These are phyloP conservation scores for Kewa caespitosa DNA, from an alignment of 179 eudicot species.

Conservation along the genomic window DNA sequence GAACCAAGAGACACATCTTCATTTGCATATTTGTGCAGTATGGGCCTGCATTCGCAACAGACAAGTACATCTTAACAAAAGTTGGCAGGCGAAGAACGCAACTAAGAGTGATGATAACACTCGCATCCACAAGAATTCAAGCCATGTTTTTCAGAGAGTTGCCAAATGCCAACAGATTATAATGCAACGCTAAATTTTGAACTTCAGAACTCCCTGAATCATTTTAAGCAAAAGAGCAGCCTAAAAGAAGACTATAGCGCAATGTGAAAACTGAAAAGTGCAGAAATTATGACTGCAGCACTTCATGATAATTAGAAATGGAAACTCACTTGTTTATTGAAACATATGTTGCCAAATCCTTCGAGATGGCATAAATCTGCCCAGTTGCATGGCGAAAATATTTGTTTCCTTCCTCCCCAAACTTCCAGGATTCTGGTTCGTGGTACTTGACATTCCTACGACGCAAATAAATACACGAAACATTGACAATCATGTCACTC, in stretches of 20 bases:
- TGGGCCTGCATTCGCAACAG: constrained; percentile 43
- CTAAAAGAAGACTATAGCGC: not conserved
- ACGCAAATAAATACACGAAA: constrained; percentile 9
- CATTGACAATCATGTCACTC: not conserved
- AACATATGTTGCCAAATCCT: constrained; percentile 78
- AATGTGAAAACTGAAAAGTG: not conserved
- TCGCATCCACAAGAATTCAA: not conserved
- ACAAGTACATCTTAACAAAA: not conserved
- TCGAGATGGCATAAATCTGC: constrained; percentile 85
- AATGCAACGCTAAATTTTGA: not conserved
- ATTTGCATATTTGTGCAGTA: constrained; percentile 82
- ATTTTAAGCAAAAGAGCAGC: not conserved
- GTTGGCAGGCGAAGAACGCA: not conserved
- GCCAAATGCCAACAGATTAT: not conserved
- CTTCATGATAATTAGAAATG: not conserved
- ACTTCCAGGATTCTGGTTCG: constrained; percentile 94
- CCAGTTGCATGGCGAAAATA: constrained; percentile 96
- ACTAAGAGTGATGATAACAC: not conserved
- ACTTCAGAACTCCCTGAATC: not conserved
- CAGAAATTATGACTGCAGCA: constrained; percentile 1
- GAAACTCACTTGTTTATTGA: constrained; percentile 45
- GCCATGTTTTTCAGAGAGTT: not conserved
- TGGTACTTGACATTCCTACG: constrained; percentile 77
- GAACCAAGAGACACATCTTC: constrained; percentile 96
- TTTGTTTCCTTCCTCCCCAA: constrained; percentile 90